Conservation (phyloP, 768 basidiomycete species). For the Pleurotus pulmonarius region DNA sequence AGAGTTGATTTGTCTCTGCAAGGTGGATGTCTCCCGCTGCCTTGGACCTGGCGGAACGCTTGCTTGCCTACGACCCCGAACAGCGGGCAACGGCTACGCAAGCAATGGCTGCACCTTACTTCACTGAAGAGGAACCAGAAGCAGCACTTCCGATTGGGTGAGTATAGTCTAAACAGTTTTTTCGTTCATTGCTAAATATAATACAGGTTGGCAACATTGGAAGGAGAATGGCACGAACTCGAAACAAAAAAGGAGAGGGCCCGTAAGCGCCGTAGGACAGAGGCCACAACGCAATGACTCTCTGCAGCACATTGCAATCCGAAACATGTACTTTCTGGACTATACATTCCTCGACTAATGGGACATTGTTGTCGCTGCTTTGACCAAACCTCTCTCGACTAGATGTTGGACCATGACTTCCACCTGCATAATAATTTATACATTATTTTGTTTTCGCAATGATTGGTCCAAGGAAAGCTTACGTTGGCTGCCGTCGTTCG, state of each 20-base stretch:
- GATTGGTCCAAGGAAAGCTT: constrained; percentile 17
- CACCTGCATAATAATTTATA: constrained; percentile 42
- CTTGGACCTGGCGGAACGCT: constrained; percentile 79
- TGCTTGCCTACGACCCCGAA: constrained; percentile 79
- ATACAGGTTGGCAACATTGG: constrained; percentile 66
- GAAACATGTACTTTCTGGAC: constrained; percentile 21
- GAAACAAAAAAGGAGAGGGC: constrained; percentile 92
- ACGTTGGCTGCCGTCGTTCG: constrained; percentile 86
- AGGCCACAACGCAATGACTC: constrained; percentile 37
- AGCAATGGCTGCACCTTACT: constrained; percentile 83
- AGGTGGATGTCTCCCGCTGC: constrained; percentile 88
- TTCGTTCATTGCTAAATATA: constrained; percentile 5
- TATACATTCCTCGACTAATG: constrained; percentile 1
- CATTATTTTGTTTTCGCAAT: background rate
- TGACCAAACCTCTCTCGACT: constrained; percentile 66
- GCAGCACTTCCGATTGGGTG: constrained; percentile 78
- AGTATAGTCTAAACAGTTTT: constrained; percentile 4
- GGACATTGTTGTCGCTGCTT: constrained; percentile 19
- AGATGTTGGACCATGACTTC: constrained; percentile 86
- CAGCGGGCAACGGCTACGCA: constrained; percentile 73
- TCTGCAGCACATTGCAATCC: constrained; percentile 10
- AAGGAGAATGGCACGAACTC: constrained; percentile 98
- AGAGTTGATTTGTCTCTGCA: background rate
- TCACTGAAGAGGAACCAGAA: constrained; percentile 71
- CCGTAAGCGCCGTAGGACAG: constrained; percentile 71